Percentiles rank a stretch among this genome's conserved stretches.
These are phyloP conservation scores for Leishmania amazonensis DNA, from an alignment of 208 protist genomes.

Conservation along the genomic window DNA sequence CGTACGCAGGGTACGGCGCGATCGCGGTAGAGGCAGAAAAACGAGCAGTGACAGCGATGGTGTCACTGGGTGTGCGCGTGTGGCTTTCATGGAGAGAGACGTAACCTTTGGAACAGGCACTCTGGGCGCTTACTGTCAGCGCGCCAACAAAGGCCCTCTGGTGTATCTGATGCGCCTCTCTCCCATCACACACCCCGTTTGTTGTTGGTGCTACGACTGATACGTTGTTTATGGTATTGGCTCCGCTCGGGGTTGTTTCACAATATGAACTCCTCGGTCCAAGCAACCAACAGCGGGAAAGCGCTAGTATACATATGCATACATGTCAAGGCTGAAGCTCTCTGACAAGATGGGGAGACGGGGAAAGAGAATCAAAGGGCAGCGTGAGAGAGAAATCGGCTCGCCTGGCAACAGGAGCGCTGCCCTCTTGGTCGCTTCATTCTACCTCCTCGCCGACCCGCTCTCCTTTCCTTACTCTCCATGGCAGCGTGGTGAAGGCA, in stretches of 20 bases:
- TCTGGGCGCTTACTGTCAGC: too few species aligned
- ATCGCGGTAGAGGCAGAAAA: neutral
- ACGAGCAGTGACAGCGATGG: neutral
- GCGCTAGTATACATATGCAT: conserved; percentile 10
- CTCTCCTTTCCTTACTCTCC: neutral
- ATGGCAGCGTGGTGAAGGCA: neutral
- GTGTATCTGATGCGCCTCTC: neutral
- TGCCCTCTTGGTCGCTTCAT: neutral
- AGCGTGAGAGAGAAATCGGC: neutral
- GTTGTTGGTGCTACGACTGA: neutral
- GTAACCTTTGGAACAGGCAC: neutral
- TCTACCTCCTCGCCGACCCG: neutral
- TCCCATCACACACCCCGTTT: neutral
- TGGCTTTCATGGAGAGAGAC: neutral
- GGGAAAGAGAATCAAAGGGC: neutral
- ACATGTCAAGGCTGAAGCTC: neutral
- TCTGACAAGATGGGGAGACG: neutral
- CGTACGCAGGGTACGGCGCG: neutral
- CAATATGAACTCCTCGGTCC: neutral
- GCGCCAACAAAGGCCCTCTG: neutral
- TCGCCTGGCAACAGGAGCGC: neutral
- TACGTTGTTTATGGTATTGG: neutral
- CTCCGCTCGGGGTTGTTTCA: neutral
- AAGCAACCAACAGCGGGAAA: neutral
- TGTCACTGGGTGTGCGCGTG: neutral